A percentile compares a stretch with the other conserved stretches of the same genome.
Conservation (phyloP, 2,329 filamentous ascomycete species). For the Sporothrix mexicana region DNA sequence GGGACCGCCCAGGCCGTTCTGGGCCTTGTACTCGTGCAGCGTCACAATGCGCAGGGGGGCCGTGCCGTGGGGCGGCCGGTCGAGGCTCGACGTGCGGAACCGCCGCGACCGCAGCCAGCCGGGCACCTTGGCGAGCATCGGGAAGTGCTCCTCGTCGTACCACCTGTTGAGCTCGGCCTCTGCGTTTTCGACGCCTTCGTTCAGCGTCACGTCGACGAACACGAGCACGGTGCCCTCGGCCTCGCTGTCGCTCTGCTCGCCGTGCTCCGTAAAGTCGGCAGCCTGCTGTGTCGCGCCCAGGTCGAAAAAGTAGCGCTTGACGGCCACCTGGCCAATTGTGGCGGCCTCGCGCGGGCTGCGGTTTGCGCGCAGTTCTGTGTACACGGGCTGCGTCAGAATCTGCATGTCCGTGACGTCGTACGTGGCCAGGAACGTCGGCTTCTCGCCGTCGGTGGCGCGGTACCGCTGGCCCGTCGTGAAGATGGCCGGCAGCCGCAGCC, state of each 20-base stretch:
- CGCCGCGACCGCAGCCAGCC: slow-evolving; percentile 79
- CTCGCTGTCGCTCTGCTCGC: slow-evolving; percentile 64
- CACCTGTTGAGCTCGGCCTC: slow-evolving; percentile 62
- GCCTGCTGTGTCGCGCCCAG: slow-evolving; percentile 62
- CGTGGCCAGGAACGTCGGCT: slow-evolving; percentile 73
- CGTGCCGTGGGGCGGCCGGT: slow-evolving; percentile 53
- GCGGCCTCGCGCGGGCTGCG: slow-evolving; percentile 60
- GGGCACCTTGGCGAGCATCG: slow-evolving; percentile 72
- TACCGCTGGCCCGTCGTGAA: slow-evolving; percentile 80
- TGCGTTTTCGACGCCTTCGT: slow-evolving; percentile 53
- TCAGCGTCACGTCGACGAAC: slow-evolving; percentile 63
- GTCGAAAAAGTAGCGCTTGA: slow-evolving; percentile 75
- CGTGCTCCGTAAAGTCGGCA: slow-evolving; percentile 63
- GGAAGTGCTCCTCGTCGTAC: slow-evolving; percentile 76
- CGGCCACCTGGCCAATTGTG: slow-evolving; percentile 63
- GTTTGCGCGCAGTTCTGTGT: slow-evolving; percentile 67
- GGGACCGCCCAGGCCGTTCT: slow-evolving; percentile 69
- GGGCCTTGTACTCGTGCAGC: slow-evolving; percentile 73
- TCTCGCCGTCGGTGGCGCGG: slow-evolving; percentile 65
- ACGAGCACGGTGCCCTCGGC: slow-evolving; percentile 66
- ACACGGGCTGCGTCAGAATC: slow-evolving; percentile 71
- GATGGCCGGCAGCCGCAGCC: slow-evolving; percentile 76
- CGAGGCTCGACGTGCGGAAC: slow-evolving; percentile 70
- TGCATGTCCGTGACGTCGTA: slow-evolving; percentile 82
- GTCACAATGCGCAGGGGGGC: slow-evolving; percentile 64